Evolutionary conservation across 2,329 filamentous ascomycete species (phyloP).

Genomic region (Trichophyton simii): DNA sequence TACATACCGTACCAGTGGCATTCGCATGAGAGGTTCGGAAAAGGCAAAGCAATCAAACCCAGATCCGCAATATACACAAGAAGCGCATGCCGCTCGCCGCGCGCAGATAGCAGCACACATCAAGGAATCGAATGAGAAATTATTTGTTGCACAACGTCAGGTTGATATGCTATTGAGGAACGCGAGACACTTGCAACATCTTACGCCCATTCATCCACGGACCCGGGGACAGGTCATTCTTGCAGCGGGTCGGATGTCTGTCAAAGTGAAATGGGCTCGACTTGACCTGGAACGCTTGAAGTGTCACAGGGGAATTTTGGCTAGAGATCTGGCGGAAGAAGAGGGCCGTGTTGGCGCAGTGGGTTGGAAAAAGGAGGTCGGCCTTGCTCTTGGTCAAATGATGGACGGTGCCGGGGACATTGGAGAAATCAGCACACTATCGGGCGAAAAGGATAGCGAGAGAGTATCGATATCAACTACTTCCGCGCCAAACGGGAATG

Average conservation of each 20-base stretch:
- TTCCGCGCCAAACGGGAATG: neutral
- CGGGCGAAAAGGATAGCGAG: neutral
- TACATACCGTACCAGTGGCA: slow-evolving; percentile 80
- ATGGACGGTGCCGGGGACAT: slow-evolving; percentile 10
- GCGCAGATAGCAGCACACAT: slow-evolving; percentile 78
- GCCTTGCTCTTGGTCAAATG: slow-evolving; percentile 21
- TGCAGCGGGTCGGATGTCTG: slow-evolving; percentile 70
- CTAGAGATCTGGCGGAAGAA: slow-evolving; percentile 76
- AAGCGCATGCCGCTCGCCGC: slow-evolving; percentile 69
- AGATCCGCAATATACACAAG: slow-evolving; percentile 69
- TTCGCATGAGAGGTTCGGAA: slow-evolving; percentile 66
- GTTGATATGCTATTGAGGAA: slow-evolving; percentile 77
- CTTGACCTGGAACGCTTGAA: slow-evolving; percentile 86
- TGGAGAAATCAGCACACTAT: neutral
- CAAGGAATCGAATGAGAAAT: slow-evolving; percentile 64
- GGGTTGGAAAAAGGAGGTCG: slow-evolving; percentile 4
- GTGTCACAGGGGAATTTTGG: slow-evolving; percentile 79
- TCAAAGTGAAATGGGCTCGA: slow-evolving; percentile 84
- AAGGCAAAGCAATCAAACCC: slow-evolving; percentile 59
- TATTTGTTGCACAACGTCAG: slow-evolving; percentile 59
- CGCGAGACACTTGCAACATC: slow-evolving; percentile 73
- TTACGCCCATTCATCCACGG: slow-evolving; percentile 83
- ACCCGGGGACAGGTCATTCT: slow-evolving; percentile 76
- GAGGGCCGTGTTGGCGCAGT: slow-evolving; percentile 9
- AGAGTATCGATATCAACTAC: neutral